Evolutionary conservation across 805 yeast genomes (phyloP), one percentile per base, ranked within the genome.

Genomic region (Tetrapisispora taiwanensis): DNA sequence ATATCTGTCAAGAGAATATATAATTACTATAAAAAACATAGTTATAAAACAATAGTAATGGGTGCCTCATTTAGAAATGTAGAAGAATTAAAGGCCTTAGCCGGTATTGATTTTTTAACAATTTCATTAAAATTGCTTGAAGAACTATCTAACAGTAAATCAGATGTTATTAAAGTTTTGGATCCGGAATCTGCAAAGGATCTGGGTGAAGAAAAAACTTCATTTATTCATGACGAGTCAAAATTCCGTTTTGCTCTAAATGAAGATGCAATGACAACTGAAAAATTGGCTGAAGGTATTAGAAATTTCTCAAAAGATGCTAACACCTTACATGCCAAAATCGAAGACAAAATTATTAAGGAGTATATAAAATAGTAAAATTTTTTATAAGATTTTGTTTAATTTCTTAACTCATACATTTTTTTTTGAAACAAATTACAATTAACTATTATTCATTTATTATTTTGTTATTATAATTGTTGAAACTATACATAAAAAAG

Each of bases 31-130:
- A 90, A 90, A 81, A 89, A 89, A 74, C 85, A 69, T 69, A 90
- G 82, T 56, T 90, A 90, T 80, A 76, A 90, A 60, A 90, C 98
- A 68, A 88, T 90, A 64, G 97, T 90, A 62, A 90, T 90, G 98
- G 98, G 97, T 69, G 97, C 98, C 48, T 89, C 97, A 46, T 90
- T 90, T 86, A 89, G 98, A 79, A 90, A 87, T 75, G 70, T 73
- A 48, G 95, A 89, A 55, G 97, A 90, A 74, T 85, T 90, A 71
- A 82, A 81, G 69, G 95, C 92, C 56, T 75, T 90, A 56, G 96
- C 97, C 49, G 98, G 98, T 67, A 81, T 84, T 65, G 98, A 90
- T 69, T 90, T 71, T 78, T 75, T 90, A 70, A 90, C 98, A 63
- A 86, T 90, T 59, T 75, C 97, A 58, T 97, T 97, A 65, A 77